These are phyloP conservation scores for Ambrosia trifida DNA, from an alignment of 129 eudicot species.

Conservation along the genomic window DNA sequence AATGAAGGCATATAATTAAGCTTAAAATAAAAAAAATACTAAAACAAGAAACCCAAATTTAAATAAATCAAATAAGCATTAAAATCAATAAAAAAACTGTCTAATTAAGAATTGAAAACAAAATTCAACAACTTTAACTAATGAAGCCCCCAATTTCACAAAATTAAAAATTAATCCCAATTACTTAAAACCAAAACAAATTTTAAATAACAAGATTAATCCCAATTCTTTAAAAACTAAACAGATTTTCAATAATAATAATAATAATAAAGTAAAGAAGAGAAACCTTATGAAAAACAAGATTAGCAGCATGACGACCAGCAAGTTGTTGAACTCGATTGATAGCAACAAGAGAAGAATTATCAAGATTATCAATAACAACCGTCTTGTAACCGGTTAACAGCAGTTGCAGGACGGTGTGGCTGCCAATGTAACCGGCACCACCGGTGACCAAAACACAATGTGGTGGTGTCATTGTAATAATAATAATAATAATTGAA, in stretches of 20 bases:
- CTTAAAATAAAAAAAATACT: not conserved
- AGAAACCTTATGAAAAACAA: slow-evolving; percentile 68
- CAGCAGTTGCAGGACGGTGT: slow-evolving; percentile 75
- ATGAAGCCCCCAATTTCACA: slow-evolving; percentile 12
- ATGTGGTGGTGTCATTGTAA: slow-evolving; percentile 46
- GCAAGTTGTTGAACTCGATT: slow-evolving; percentile 72
- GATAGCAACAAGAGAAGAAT: slow-evolving; percentile 60
- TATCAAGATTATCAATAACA: slow-evolving; percentile 77
- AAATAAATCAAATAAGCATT: no score
- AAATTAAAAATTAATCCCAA: not conserved
- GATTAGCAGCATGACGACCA: slow-evolving; percentile 55
- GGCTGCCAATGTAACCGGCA: slow-evolving; percentile 91
- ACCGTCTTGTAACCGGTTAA: slow-evolving; percentile 70
- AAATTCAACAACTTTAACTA: not conserved
- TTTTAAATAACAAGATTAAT: not conserved
- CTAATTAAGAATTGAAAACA: not conserved
- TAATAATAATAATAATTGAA: not conserved
- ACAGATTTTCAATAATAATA: no score
- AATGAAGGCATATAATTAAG: not conserved
- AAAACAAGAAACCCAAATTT: no score
- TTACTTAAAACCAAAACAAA: not conserved
- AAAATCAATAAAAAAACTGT: no score
- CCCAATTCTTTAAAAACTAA: no score
- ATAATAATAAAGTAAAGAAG: not conserved
- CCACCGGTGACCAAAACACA: slow-evolving; percentile 82